Percentiles rank a stretch among this genome's conserved stretches.
phyloP scores from a whole-genome alignment of 352 stramenopile genomes.

The Pythium pyrilobum region DNA sequence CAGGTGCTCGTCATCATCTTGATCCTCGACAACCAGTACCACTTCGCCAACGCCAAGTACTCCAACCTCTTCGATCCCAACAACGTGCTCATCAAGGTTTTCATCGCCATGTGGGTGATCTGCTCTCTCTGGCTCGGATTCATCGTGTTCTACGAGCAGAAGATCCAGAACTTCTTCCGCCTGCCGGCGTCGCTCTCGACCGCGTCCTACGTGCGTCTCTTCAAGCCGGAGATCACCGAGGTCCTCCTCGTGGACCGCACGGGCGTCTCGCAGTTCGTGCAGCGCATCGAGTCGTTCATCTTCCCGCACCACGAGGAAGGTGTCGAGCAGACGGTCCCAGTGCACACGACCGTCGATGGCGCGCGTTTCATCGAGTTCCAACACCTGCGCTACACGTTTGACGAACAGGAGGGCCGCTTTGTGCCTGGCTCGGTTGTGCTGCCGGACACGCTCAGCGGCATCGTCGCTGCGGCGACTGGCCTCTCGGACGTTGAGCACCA shows the following conservation, averaged over 20 bases:
- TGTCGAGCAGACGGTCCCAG: slow-evolving; percentile 21
- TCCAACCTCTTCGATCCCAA: slow-evolving; percentile 21
- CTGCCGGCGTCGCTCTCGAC: slow-evolving; percentile 7
- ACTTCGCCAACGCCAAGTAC: slow-evolving; percentile 15
- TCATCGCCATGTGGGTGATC: slow-evolving; percentile 22
- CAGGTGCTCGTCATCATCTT: slow-evolving; percentile 21
- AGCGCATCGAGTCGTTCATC: slow-evolving; percentile 14
- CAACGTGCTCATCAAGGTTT: slow-evolving; percentile 25
- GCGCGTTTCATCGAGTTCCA: slow-evolving; percentile 26
- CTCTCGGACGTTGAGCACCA: slow-evolving; percentile 17
- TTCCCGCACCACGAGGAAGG: slow-evolving; percentile 20
- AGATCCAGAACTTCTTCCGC: slow-evolving; percentile 27
- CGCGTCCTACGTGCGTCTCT: slow-evolving; percentile 15
- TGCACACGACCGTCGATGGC: slow-evolving; percentile 18
- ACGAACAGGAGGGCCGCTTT: slow-evolving; percentile 19
- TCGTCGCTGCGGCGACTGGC: slow-evolving; percentile 17
- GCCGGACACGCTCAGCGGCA: slow-evolving; percentile 12
- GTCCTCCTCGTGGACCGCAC: slow-evolving; percentile 19
- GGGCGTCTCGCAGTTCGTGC: slow-evolving; percentile 21
- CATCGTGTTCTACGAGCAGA: slow-evolving; percentile 18
- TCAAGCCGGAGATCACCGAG: slow-evolving; percentile 24
- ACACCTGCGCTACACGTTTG: slow-evolving; percentile 26
- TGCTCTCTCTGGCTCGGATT: slow-evolving; percentile 20
- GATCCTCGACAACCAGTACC: slow-evolving; percentile 20
- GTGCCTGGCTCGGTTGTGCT: slow-evolving; percentile 23